Evolutionary conservation across 2,329 filamentous ascomycete species (phyloP), one percentile per base, ranked within the genome.

Genomic region (Apiospora aurea): DNA sequence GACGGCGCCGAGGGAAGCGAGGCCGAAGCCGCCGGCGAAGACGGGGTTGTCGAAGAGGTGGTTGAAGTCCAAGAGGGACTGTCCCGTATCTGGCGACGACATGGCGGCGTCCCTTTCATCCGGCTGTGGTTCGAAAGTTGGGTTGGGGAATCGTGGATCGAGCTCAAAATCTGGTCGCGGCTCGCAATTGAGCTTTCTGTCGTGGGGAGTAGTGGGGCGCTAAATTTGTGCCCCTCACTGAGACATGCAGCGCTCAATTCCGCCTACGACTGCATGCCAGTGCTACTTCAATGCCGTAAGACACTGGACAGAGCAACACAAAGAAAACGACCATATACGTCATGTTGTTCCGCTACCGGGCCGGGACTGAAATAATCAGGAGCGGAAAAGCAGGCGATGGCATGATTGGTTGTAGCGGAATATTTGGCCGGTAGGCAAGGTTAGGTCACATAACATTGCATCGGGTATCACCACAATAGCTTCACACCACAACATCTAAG

Each of bases 1-100:
- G 53, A 89, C 92, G 46, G 95, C 94, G 74, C 95, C 96, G 70
- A 99, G 87, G 43, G 93, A 94, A 73, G 95, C 96, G 70, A 99
- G 93, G 76, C 96, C 96, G 77, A 98, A 94, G 77, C 96, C 95
- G 84, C 89, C 89, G 14, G 89, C 88, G 77, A 90, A 90, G 67
- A 91, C 84, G 16, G 90, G 90, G 76, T 92, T 92, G 61, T 89
- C 86, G 79, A 91, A 88, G 69, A 92, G 86, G 29, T 84, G 85
- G 85, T 90, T 87, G 81, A 91, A 81, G 76, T 85, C 84, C 70
- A 89, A 74, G 61, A 79, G 69, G 66, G 79, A 78, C 72, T 72
- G 21, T 13, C 49, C 57, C 53, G 53, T 64, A 4, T 64, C 57
- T 64, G 57, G 41, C 57, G 57, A 64, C 57, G 57, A 38, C 57